phyloP scores from a whole-genome alignment of 2,329 filamentous ascomycete species.

The Emergomyces africanus region DNA sequence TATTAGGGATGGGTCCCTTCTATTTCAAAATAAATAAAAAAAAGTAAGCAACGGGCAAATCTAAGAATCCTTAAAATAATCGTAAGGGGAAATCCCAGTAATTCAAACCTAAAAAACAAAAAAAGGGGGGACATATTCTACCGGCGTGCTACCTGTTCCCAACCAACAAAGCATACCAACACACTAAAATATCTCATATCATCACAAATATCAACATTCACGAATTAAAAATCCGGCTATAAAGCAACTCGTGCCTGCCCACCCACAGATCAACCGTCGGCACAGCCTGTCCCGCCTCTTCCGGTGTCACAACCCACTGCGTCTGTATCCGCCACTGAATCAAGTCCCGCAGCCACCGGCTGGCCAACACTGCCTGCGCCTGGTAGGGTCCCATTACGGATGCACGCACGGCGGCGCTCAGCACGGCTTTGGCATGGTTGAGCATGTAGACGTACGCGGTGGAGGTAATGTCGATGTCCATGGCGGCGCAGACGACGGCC shows the following conservation, averaged over 20 bases:
- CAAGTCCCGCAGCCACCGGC: slow-evolving; percentile 37
- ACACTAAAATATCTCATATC: background rate
- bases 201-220: slow-evolving; percentile 18
- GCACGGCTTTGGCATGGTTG: slow-evolving; percentile 50
- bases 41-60: no score
- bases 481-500: slow-evolving; percentile 42
- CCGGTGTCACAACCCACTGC: slow-evolving; percentile 36
- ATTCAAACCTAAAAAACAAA: no score
- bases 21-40: background rate
- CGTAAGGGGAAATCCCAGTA: background rate
- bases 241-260: slow-evolving; percentile 51
- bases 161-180: background rate
- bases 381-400: slow-evolving; percentile 55
- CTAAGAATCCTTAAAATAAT: background rate
- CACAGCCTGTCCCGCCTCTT: slow-evolving; percentile 48
- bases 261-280: slow-evolving; percentile 52
- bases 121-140: no score
- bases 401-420: slow-evolving; percentile 50
- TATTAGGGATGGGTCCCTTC: background rate
- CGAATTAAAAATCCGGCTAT: slow-evolving; percentile 56
- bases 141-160: background rate
- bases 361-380: slow-evolving; percentile 46
- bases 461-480: slow-evolving; percentile 40
- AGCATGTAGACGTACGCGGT: slow-evolving; percentile 50
- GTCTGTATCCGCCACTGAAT: slow-evolving; percentile 38